Percentiles rank a stretch among this genome's conserved stretches.
These are phyloP conservation scores for Grammothele lineata DNA, from an alignment of 768 basidiomycete genomes.

Conservation along the genomic window DNA sequence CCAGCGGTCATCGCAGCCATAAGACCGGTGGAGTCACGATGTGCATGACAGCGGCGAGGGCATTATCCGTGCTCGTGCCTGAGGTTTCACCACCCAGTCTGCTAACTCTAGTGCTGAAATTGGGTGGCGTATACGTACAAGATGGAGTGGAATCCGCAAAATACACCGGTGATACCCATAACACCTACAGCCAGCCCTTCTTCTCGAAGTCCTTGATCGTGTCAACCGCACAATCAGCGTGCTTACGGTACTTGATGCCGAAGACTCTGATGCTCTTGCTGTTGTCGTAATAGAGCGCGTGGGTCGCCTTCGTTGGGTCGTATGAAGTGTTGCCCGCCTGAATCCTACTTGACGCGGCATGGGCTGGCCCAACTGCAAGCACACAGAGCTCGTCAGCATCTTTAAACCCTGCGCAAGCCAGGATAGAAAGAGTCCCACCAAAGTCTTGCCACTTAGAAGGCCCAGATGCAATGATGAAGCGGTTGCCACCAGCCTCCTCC, in stretches of 20 bases:
- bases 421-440: slow-evolving; percentile 2
- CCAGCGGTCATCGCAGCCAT: too few relatives aligned
- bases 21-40: too few relatives aligned
- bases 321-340: slow-evolving; percentile 6
- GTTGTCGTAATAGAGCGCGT: slow-evolving; percentile 28
- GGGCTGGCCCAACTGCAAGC: slow-evolving; percentile 1
- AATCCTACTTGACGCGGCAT: not conserved
- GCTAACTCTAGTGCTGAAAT: too few relatives aligned
- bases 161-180: too few relatives aligned
- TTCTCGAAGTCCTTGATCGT: slow-evolving; percentile 36
- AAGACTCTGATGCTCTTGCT: slow-evolving; percentile 35
- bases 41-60: too few relatives aligned
- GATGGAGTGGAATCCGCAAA: too few relatives aligned
- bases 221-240: slow-evolving; percentile 37
- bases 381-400: not conserved
- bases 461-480: slow-evolving; percentile 48
- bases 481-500: slow-evolving; percentile 48
- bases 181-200: slow-evolving; percentile 36
- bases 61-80: too few relatives aligned
- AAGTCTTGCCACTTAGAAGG: slow-evolving; percentile 20
- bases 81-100: too few relatives aligned
- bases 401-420: not conserved
- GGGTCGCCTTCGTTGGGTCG: slow-evolving; percentile 21
- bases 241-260: slow-evolving; percentile 37
- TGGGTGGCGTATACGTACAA: too few relatives aligned